Percentiles rank a stretch among this genome's conserved stretches.
Evolutionary conservation across 345 rosid genomes (phyloP).

Genomic region (Eucalyptus coolabah): DNA sequence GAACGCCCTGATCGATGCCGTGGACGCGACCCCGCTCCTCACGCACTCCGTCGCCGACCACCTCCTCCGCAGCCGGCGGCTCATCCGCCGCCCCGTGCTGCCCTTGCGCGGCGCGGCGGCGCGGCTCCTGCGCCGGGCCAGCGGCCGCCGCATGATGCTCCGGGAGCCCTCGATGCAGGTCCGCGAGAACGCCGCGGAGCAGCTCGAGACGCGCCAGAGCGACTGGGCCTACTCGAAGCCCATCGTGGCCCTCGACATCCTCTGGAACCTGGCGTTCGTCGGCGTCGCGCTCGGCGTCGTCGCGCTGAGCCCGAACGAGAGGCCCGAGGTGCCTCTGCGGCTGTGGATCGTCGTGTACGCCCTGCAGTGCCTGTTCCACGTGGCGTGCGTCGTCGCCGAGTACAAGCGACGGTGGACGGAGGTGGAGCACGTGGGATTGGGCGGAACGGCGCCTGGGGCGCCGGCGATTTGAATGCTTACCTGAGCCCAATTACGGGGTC

Average conservation of each 20-base stretch:
- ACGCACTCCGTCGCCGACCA: conserved; percentile 11
- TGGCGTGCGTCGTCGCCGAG: conserved; percentile 48
- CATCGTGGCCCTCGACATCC: conserved; percentile 45
- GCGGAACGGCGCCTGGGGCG: background rate
- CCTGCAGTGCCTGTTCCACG: conserved; percentile 58
- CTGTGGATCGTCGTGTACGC: conserved; percentile 61
- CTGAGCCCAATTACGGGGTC: background rate
- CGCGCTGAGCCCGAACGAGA: conserved; percentile 38
- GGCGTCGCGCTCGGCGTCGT: conserved; percentile 29
- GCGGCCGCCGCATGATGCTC: conserved; percentile 74
- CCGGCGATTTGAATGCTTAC: conserved; percentile 4
- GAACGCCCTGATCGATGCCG: background rate
- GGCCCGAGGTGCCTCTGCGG: conserved; percentile 56
- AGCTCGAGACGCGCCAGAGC: conserved; percentile 72
- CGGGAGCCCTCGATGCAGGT: conserved; percentile 71
- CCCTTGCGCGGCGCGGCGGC: conserved; percentile 47
- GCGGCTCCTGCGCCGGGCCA: conserved; percentile 64
- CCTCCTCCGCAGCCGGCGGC: conserved; percentile 47
- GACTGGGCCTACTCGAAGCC: conserved; percentile 81
- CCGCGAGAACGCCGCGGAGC: conserved; percentile 84
- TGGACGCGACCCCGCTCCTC: conserved; percentile 8
- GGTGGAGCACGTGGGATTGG: background rate
- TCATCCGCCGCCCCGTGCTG: conserved; percentile 40
- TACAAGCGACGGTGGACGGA: conserved; percentile 30
- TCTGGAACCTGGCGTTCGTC: conserved; percentile 62